phyloP scores from a whole-genome alignment of 179 eudicot genomes.

The Amaranthus tricolor region DNA sequence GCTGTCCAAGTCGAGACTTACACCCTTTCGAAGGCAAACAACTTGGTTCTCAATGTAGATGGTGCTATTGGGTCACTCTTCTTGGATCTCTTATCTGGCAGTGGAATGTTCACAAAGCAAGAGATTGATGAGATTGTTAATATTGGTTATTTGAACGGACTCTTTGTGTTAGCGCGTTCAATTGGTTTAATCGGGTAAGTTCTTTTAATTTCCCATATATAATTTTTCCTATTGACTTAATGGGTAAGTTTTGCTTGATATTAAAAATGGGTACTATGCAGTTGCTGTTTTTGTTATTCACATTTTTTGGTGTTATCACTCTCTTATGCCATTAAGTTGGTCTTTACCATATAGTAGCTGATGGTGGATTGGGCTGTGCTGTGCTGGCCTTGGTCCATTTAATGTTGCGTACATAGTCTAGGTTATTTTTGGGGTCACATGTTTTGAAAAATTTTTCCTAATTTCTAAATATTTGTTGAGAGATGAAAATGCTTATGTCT shows the following conservation, averaged over 20 bases:
- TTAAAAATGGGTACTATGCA: background rate
- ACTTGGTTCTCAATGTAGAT: constrained; percentile 89
- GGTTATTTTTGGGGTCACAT: too few relatives aligned
- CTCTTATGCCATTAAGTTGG: too few relatives aligned
- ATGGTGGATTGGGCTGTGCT: too few relatives aligned
- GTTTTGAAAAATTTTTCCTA: too few relatives aligned
- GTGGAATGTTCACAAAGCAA: constrained; percentile 93
- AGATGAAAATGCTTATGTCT: too few relatives aligned
- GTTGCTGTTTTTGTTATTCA: background rate
- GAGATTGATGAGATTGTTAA: constrained; percentile 93
- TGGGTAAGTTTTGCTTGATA: background rate
- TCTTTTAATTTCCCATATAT: background rate
- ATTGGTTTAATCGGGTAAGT: constrained; percentile 99
- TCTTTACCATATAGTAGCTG: too few relatives aligned
- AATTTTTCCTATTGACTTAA: background rate
- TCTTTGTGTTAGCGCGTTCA: constrained; percentile 90
- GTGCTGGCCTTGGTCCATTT: too few relatives aligned
- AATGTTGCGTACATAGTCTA: too few relatives aligned
- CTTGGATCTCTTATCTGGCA: constrained; percentile 94
- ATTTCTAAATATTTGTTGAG: too few relatives aligned
- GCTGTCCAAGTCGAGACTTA: constrained; percentile 95
- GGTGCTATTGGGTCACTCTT: constrained; percentile 96
- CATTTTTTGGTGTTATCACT: too few relatives aligned
- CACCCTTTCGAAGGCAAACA: constrained; percentile 93
- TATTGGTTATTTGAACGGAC: constrained; percentile 93